These are phyloP conservation scores for Trametes meyenii DNA, from an alignment of 768 basidiomycete species.

Conservation along the genomic window DNA sequence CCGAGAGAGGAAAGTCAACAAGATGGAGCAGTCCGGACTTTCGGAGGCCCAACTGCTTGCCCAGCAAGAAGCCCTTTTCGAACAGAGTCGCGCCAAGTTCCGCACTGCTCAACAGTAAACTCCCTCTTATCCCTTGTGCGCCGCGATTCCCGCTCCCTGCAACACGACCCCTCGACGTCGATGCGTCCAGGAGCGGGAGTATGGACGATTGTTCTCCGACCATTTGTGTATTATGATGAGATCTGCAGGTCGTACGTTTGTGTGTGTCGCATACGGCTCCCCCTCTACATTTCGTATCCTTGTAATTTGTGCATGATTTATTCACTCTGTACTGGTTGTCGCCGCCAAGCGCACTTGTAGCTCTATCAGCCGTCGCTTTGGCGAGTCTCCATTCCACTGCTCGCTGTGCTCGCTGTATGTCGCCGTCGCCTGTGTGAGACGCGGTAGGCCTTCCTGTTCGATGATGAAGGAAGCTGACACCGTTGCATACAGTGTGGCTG, in stretches of 20 bases:
- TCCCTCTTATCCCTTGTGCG: not conserved
- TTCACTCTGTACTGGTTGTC: conserved; percentile 25
- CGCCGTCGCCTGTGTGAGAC: conserved; percentile 38
- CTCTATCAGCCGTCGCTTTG: conserved; percentile 56
- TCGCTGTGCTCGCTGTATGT: conserved; percentile 31
- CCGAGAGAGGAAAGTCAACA: conserved; percentile 90
- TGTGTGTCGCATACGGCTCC: conserved; percentile 18
- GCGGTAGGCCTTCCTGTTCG: conserved; percentile 80
- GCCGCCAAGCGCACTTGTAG: conserved; percentile 27
- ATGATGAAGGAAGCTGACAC: conserved; percentile 84
- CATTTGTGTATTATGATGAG: conserved; percentile 26
- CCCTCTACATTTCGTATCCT: conserved; percentile 8
- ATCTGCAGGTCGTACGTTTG: conserved; percentile 11
- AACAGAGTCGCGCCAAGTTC: conserved; percentile 84
- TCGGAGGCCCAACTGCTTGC: conserved; percentile 88
- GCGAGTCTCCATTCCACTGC: conserved; percentile 75
- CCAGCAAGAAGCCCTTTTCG: conserved; percentile 90
- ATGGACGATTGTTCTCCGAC: conserved; percentile 20
- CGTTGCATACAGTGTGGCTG: conserved; percentile 74
- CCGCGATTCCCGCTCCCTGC: not conserved
- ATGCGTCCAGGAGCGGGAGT: conserved; percentile 7
- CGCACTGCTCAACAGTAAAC: conserved; percentile 57
- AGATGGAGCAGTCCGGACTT: conserved; percentile 85
- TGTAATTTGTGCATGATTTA: conserved; percentile 31
- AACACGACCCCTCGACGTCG: not conserved